A percentile compares a stretch with the other conserved stretches of the same genome.
Conservation (phyloP, 176 grass and related monocot species). For the bread wheat (Triticum aestivum) region DNA sequence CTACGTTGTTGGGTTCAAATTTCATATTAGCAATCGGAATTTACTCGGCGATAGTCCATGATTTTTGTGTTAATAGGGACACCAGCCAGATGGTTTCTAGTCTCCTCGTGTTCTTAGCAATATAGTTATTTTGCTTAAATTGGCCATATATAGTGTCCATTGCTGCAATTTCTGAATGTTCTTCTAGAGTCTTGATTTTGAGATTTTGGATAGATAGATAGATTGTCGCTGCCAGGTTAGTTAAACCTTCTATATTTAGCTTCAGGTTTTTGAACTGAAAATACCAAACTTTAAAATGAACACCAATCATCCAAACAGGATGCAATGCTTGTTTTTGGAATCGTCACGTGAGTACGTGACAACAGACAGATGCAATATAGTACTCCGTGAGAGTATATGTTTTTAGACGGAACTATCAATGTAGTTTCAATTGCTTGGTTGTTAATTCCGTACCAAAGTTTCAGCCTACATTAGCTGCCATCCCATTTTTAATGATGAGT, state of each 20-base stretch:
- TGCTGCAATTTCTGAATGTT: neutral
- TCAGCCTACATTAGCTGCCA: neutral
- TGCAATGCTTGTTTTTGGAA: neutral
- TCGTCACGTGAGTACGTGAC: neutral
- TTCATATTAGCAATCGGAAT: neutral
- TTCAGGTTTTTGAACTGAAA: neutral
- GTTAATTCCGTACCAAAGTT: too few relatives aligned
- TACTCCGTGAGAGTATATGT: too few relatives aligned
- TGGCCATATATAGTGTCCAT: neutral
- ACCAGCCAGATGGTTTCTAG: too few relatives aligned
- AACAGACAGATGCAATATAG: neutral
- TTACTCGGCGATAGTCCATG: too few relatives aligned
- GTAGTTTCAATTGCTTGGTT: neutral
- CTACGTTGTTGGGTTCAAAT: neutral
- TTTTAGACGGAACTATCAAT: neutral
- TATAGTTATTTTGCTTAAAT: neutral
- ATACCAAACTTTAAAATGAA: neutral
- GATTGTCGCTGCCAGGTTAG: neutral
- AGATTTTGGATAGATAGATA: neutral
- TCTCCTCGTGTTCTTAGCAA: neutral
- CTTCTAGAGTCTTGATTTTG: neutral
- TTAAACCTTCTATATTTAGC: neutral
- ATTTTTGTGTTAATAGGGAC: too few relatives aligned
- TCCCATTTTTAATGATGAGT: neutral
- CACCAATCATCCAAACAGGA: neutral